Evolutionary conservation across 495 filamentous ascomycete species (phyloP), one percentile per base, ranked within the genome.

Genomic region (Penicillium ochrochloron): DNA sequence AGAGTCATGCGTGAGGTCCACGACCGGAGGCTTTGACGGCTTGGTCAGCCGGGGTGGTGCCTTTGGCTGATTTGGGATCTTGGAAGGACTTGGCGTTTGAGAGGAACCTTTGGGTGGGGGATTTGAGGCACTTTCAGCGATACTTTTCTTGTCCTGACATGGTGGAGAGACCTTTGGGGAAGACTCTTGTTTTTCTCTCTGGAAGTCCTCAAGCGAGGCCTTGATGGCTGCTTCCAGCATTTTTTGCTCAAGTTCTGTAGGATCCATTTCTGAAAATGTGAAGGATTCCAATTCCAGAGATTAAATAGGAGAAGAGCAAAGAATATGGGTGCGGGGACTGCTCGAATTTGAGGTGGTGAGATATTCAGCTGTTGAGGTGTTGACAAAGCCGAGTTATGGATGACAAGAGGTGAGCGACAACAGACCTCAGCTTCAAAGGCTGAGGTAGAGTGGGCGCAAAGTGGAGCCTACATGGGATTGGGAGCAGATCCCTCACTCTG

Each of bases 1-100:
- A 0, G 76, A 75, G 33, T 79, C 75, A 19, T 63, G 69, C 5
- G 80, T 81, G 25, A 82, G 62, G 57, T 82, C 80, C 15, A 82
- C 75, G 27, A 79, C 57, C 25, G 64, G 25, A 14, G 23, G 14
- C 19, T 54, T 50, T 1, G 56, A n/a, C 8, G 46, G 21, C 5
- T 23, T 39, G 37, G 44, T 41, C 19, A 17, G 14, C 19, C 17
- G 11, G 46, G 35, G 5, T 55, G 27, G 54, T 14, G 19, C 3
- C 19, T 57, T 8, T 50, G 42, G 27, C 51, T 33, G 51, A 31
- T 31, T 8, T 27, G 51, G 15, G 10, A n/a, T n/a, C 12, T 19
- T 34, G 7, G 11, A 3, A n/a, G 51, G 51, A 4, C 15, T 19
- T 27, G 51, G n/a, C 0, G 3, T 14, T 21, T 4, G 31, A 54